A percentile compares a stretch with the other conserved stretches of the same genome.
Evolutionary conservation across 345 rosid species (phyloP).

Genomic region (Moricandia arvensis): DNA sequence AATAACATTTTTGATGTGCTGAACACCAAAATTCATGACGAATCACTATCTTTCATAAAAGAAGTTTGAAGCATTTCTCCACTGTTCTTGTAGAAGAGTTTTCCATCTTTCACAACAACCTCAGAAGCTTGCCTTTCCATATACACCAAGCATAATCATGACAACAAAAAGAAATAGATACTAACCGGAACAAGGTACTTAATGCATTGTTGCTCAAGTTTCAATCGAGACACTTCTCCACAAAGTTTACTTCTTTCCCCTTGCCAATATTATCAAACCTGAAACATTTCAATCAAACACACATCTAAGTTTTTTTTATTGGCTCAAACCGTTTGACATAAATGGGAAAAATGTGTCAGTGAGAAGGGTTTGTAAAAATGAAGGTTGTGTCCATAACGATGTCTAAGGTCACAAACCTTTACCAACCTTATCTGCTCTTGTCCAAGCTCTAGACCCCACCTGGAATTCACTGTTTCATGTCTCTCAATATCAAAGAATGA

Average conservation of each 20-base stretch:
- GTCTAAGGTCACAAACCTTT: no score
- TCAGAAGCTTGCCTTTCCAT: neutral
- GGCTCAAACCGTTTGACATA: no score
- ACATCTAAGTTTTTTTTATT: no score
- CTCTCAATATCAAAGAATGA: neutral
- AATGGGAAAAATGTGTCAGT: no score
- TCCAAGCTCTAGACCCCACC: neutral
- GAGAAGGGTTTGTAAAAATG: neutral
- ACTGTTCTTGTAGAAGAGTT: neutral
- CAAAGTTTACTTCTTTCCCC: no score
- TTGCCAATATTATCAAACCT: no score
- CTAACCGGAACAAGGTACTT: neutral
- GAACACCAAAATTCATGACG: neutral
- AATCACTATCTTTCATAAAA: neutral
- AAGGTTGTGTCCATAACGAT: no score
- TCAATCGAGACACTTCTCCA: no score
- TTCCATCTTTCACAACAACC: neutral
- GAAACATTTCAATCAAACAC: no score
- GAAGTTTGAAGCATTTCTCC: neutral
- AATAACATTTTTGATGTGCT: neutral
- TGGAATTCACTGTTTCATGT: neutral
- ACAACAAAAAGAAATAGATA: neutral
- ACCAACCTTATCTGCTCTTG: neutral
- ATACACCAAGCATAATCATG: neutral
- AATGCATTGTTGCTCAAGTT: neutral